phyloP scores from a whole-genome alignment of 129 eudicot species.

The Pseudognaphalium luteoalbum region DNA sequence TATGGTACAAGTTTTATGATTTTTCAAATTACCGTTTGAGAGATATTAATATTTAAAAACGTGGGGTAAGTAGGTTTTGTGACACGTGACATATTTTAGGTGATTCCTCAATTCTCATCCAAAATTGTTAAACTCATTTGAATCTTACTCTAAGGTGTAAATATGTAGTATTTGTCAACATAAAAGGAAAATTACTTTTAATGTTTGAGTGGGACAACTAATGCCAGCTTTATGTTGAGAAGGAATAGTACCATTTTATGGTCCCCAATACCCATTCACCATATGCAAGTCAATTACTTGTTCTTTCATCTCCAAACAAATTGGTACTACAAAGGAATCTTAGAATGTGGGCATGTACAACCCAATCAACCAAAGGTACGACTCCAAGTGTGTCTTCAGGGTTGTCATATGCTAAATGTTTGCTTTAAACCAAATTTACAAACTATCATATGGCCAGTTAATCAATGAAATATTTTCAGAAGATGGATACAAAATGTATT shows the following conservation, averaged over 20 bases:
- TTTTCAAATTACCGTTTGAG: no score
- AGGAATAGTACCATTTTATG: conserved; percentile 37
- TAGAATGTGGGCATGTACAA: conserved; percentile 30
- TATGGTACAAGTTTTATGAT: no score
- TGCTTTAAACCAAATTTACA: not conserved
- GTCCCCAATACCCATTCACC: conserved; percentile 43
- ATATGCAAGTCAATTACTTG: conserved; percentile 31
- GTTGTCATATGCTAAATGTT: conserved; percentile 8
- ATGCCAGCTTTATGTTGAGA: conserved; percentile 30
- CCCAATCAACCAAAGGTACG: conserved; percentile 18
- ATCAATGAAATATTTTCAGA: not conserved
- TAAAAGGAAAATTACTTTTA: not conserved
- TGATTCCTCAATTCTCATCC: no score
- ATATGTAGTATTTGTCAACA: not conserved
- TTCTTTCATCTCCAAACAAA: conserved; percentile 32
- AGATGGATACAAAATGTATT: not conserved
- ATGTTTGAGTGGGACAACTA: conserved; percentile 34
- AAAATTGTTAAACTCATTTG: no score
- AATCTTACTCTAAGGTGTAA: no score
- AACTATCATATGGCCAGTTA: not conserved
- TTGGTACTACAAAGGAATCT: conserved; percentile 39
- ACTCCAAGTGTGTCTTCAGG: conserved; percentile 19
- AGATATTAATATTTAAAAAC: no score
- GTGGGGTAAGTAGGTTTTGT: no score
- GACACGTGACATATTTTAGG: no score